Base-by-base conservation (phyloP, 768 basidiomycete species). In the Agaricus blazei region DNA sequence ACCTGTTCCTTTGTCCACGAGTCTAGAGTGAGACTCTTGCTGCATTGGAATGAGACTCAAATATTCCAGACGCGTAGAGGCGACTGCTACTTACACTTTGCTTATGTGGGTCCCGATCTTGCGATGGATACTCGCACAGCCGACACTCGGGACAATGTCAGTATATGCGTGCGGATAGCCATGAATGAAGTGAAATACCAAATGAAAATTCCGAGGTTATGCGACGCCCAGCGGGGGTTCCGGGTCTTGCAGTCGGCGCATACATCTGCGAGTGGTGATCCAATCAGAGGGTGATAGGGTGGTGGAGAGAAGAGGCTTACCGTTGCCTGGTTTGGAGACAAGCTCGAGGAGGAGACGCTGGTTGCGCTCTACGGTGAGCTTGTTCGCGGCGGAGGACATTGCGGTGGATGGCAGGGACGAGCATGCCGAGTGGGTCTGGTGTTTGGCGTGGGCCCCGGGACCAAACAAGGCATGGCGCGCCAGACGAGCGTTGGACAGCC, bases 181-280 rank as follows among this genome's bases (percentile, higher is more conserved):
- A 31, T 48, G 34, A 48, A 47, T 31, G 45, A 41, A 40, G 47
- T n/a, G 45, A 66, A 74, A 48, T 65, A 89, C 89, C 91, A 95
- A 24, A 93, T 78, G 64, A 93, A 93, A 57, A 93, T 89, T 15
- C 95, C 94, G 3, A 97, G 74, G 64, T 88, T 97, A 63, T 90
- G 75, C 2, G 88, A 88, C 1, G 92, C 88, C 95, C 95, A 98
- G 70, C 92, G 75, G 5, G 94, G 94, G 63, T 83, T 80, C 54
- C 85, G 77, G n/a, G 87, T 72, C 70, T 88, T 91, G 68, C 95
- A 98, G 69, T 98, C 95, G 5, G 95, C 94, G 67, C 95, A 98
- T 11, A 80, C 68, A 67, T 93, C 94, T 97, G 64, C 12, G 28
- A 48, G 47, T 49, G 37, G 44, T 2, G 36, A 12, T 44, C 23